phyloP scores from a whole-genome alignment of 1,284 basidiomycete genomes.

The Heterobasidion annosum region DNA sequence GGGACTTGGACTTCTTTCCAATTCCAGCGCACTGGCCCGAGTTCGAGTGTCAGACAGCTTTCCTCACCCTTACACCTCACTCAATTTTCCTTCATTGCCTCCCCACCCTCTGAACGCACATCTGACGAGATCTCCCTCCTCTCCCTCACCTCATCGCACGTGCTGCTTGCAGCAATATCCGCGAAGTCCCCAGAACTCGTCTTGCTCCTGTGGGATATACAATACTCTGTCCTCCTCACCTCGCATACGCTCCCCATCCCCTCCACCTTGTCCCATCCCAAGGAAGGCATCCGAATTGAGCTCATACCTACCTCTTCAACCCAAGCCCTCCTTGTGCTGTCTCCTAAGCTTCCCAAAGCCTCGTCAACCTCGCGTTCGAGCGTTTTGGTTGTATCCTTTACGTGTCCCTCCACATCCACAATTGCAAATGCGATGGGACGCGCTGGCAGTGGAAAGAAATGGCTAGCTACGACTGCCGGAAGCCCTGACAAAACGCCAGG shows the following conservation, averaged over 20 bases:
- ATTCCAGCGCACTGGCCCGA: constrained; percentile 18
- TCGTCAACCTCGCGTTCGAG: constrained; percentile 30
- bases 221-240: constrained; percentile 57
- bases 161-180: constrained; percentile 45
- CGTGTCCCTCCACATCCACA: constrained; percentile 40
- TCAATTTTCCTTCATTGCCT: constrained; percentile 19
- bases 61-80: constrained; percentile 13
- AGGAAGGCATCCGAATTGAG: constrained; percentile 23
- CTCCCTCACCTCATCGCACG: constrained; percentile 53
- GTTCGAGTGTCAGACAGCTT: not conserved
- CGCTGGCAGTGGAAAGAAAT: constrained; percentile 35
- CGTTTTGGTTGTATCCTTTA: constrained; percentile 49
- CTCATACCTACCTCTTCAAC: constrained; percentile 25
- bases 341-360: constrained; percentile 23
- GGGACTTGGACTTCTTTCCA: constrained; percentile 42
- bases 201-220: constrained; percentile 65
- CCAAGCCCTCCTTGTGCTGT: constrained; percentile 50
- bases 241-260: constrained; percentile 46
- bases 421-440: constrained; percentile 56
- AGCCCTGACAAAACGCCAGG: not conserved
- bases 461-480: constrained; percentile 26
- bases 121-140: constrained; percentile 31
- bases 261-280: constrained; percentile 29
- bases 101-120: constrained; percentile 2
- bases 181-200: constrained; percentile 34